A percentile compares a stretch with the other conserved stretches of the same genome.
Evolutionary conservation across 2,329 filamentous ascomycete genomes (phyloP).

Genomic region (Chaetomium olivaceum): DNA sequence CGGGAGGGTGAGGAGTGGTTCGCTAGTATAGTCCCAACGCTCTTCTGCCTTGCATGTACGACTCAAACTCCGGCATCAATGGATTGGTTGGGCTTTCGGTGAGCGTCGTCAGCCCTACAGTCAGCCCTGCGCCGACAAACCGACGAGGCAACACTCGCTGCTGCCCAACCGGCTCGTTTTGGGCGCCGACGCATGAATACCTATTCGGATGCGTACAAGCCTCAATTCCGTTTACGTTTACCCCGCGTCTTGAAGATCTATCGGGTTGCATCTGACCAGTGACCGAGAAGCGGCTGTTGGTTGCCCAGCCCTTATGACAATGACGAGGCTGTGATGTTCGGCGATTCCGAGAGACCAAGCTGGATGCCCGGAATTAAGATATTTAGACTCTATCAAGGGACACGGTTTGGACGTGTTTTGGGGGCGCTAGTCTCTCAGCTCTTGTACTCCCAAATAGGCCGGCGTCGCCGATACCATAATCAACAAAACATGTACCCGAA

Average conservation of each 20-base stretch:
- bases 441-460: background rate
- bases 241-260: constrained; percentile 7
- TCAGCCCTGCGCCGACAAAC: constrained; percentile 21
- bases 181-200: constrained; percentile 25
- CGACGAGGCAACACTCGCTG: constrained; percentile 15
- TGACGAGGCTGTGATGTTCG: constrained; percentile 10
- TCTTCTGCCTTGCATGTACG: constrained; percentile 24
- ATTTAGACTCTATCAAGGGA: background rate
- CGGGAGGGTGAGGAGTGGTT: background rate
- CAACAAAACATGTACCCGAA: constrained; percentile 19
- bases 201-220: constrained; percentile 10
- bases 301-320: constrained; percentile 13
- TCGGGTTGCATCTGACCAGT: constrained; percentile 7
- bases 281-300: constrained; percentile 2
- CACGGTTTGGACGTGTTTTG: background rate
- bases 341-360: background rate
- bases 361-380: background rate
- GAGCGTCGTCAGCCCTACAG: constrained; percentile 27
- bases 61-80: constrained; percentile 11
- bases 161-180: constrained; percentile 26
- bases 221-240: background rate
- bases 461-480: background rate
- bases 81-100: constrained; percentile 29
- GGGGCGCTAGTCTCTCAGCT: background rate
- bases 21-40: constrained; percentile 4